Evolutionary conservation across 805 yeast genomes (phyloP).

Genomic region (Saturnispora sanitii): DNA sequence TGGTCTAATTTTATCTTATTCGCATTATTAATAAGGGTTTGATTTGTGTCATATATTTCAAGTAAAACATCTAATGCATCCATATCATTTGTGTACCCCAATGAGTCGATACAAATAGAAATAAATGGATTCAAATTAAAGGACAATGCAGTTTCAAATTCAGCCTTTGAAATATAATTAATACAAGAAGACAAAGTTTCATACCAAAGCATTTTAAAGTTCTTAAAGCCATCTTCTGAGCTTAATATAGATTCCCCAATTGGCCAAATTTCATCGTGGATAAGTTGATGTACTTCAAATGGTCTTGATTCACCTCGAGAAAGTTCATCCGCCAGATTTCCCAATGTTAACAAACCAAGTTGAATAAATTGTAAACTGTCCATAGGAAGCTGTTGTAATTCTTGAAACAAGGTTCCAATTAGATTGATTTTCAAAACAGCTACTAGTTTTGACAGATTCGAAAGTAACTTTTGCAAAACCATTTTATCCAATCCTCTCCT

Average conservation of each 20-base stretch:
- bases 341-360: conserved; percentile 1
- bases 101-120: conserved; percentile 13
- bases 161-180: conserved; percentile 30
- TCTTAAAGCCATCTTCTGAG: not conserved
- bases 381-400: not conserved
- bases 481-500: conserved; percentile 3
- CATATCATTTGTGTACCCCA: conserved; percentile 13
- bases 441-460: conserved; percentile 9
- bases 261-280: conserved; percentile 8
- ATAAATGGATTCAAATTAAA: conserved; percentile 20
- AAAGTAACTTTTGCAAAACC: conserved; percentile 12
- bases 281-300: conserved; percentile 3
- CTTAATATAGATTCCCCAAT: not conserved
- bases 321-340: conserved; percentile 4
- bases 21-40: conserved; percentile 29
- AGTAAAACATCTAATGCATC: conserved; percentile 29
- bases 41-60: conserved; percentile 39
- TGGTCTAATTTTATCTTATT: conserved; percentile 25
- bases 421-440: conserved; percentile 1
- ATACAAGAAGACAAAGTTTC: conserved; percentile 30
- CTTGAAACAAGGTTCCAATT: not conserved
- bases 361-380: not conserved
- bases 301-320: conserved; percentile 5
- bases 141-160: conserved; percentile 24
- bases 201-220: conserved; percentile 17